A percentile compares a stretch with the other conserved stretches of the same genome.
Evolutionary conservation across 352 stramenopile species (phyloP).

Genomic region (Pythium brachiatum): DNA sequence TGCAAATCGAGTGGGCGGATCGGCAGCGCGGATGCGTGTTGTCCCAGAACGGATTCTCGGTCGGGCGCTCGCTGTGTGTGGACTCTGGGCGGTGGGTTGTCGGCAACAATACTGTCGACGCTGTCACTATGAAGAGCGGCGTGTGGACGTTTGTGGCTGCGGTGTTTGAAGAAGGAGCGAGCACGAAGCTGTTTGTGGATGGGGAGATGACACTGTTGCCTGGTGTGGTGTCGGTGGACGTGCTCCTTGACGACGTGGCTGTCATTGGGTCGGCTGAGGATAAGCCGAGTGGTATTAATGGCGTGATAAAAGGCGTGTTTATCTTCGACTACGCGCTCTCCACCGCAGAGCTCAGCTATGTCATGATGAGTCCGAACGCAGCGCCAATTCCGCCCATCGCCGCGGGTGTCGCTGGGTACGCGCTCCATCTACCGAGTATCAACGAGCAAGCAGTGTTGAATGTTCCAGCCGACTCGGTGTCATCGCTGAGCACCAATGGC

Average conservation of each 20-base stretch:
- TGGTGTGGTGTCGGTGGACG: not conserved
- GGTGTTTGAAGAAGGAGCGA: constrained; percentile 30
- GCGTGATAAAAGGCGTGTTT: constrained; percentile 43
- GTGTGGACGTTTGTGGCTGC: constrained; percentile 44
- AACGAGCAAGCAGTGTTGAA: constrained; percentile 7
- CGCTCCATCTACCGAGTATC: constrained; percentile 13
- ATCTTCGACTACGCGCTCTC: constrained; percentile 39
- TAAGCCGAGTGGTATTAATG: constrained; percentile 29
- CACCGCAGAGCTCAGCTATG: constrained; percentile 35
- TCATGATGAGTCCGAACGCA: constrained; percentile 27
- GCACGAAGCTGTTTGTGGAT: constrained; percentile 24
- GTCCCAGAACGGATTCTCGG: constrained; percentile 39
- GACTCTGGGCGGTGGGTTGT: constrained; percentile 34
- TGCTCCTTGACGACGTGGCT: not conserved
- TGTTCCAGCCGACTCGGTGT: not conserved
- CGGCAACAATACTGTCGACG: not conserved
- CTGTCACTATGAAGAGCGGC: constrained; percentile 11
- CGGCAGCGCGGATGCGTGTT: constrained; percentile 32
- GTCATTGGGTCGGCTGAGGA: constrained; percentile 21
- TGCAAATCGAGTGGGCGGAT: constrained; percentile 25
- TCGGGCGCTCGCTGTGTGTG: constrained; percentile 41
- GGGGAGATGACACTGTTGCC: constrained; percentile 5
- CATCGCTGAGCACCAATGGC: not conserved
- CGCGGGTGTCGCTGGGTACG: constrained; percentile 29
- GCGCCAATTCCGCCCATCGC: constrained; percentile 8